Evolutionary conservation across 1,284 basidiomycete genomes (phyloP).

Genomic region (Porogramme epimiltina): DNA sequence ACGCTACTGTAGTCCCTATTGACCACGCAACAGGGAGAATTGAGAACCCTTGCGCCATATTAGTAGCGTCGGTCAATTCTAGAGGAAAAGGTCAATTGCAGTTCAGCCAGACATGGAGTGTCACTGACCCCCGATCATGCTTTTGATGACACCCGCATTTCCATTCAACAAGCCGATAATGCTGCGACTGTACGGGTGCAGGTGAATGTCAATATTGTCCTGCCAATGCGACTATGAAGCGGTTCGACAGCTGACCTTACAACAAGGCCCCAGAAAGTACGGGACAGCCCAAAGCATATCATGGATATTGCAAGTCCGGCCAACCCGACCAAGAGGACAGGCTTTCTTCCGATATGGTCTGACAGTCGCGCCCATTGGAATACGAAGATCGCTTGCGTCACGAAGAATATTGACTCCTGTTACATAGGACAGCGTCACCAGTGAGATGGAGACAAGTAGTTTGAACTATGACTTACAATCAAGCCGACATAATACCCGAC

Average conservation of each 20-base stretch:
- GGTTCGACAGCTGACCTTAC: constrained; percentile 36
- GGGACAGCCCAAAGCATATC: constrained; percentile 55
- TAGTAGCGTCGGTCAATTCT: constrained; percentile 52
- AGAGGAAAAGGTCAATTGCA: background rate
- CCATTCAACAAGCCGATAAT: constrained; percentile 53
- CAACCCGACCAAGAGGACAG: constrained; percentile 53
- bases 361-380: constrained; percentile 40
- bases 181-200: constrained; percentile 51
- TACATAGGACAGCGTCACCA: background rate
- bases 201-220: too few relatives aligned
- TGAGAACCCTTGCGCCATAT: constrained; percentile 50
- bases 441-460: background rate
- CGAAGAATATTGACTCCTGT: constrained; percentile 62
- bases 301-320: constrained; percentile 54
- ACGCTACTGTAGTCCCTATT: constrained; percentile 47
- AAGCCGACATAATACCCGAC: constrained; percentile 70
- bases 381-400: constrained; percentile 40
- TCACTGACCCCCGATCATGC: constrained; percentile 37
- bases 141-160: constrained; percentile 55
- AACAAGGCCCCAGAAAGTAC: constrained; percentile 43
- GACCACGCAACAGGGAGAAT: constrained; percentile 50
- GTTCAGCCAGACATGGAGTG: background rate
- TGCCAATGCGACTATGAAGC: too few relatives aligned
- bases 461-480: constrained; percentile 39
- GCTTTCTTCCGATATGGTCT: constrained; percentile 61